Base-by-base conservation (phyloP, 2,329 filamentous ascomycete genomes). In the Fonsecaea nubica region DNA sequence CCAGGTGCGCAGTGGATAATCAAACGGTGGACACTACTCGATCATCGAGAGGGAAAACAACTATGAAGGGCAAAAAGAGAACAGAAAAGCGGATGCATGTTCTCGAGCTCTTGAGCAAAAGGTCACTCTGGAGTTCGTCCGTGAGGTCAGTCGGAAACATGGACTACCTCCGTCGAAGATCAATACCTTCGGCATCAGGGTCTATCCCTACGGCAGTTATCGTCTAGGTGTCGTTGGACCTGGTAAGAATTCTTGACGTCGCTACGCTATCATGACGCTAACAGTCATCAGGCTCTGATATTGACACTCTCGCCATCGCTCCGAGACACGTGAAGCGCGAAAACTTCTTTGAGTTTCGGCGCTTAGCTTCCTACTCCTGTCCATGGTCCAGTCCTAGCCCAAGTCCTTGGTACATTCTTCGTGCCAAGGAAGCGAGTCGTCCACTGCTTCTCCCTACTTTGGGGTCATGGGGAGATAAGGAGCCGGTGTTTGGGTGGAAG, bases 141-240 rank as follows among this genome's bases (percentile, higher is more conserved):
- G 89, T 77, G 85, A 88, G 70, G 93, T 97, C 9, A 92, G 92
- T 71, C 84, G 85, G 71, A 85, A 87, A 74, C 93, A 90, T 77
- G 89, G 85, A 58, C 84, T 94, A 58, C 90, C 93, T 54, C 87
- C 92, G 50, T 88, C 89, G 38, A 86, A 95, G 54, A 86, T 95
- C 54, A 92, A 93, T 72, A 89, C 90, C 75, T 92, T 93, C 5
- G 92, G 93, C 61, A 95, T 93, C 71, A 95, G 94, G 81, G 89
- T 99, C 72, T 97, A 96, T 78, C 96, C 94, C 0, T 99, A 95
- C 78, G 95, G 95, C 70, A 98, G 95, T 79, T 99, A 94, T 79
- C 90, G 93, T 45, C 84, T 99, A 12, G 95, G 95, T 67, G 95
- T 98, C 30, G 97, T 92, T 78, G 93, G 93, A 5, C 95, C 95